Conservation (phyloP, 2,329 filamentous ascomycete genomes). For the Tothia fuscella region DNA sequence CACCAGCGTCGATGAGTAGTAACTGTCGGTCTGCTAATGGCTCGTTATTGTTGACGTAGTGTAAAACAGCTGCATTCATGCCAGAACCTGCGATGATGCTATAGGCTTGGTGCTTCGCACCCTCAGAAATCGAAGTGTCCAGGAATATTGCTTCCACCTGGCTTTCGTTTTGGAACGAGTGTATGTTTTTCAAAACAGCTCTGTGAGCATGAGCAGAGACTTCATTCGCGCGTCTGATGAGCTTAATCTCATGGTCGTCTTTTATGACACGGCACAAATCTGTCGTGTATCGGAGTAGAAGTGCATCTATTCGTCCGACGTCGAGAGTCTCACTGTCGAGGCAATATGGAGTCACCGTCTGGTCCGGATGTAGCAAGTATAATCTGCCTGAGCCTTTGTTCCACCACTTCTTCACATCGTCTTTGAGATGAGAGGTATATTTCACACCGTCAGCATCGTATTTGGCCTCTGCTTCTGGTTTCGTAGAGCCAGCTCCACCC, state of each 20-base stretch:
- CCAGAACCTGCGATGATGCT: constrained; percentile 80
- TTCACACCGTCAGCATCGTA: constrained; percentile 61
- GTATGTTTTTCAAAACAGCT: constrained; percentile 52
- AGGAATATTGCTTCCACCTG: constrained; percentile 73
- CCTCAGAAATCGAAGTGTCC: constrained; percentile 56
- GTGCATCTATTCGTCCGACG: constrained; percentile 1
- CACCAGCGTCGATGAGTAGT: constrained; percentile 76
- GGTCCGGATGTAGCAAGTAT: constrained; percentile 25
- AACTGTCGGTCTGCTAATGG: constrained; percentile 57
- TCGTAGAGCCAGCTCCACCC: constrained; percentile 49
- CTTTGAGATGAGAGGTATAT: constrained; percentile 31
- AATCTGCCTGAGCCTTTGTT: constrained; percentile 17
- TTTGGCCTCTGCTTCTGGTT: constrained; percentile 41
- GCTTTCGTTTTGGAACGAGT: constrained; percentile 57
- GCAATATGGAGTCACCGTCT: constrained; percentile 6
- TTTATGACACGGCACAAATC: constrained; percentile 73
- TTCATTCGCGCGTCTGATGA: constrained; percentile 69
- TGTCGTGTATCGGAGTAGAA: constrained; percentile 54
- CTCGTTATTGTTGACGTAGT: constrained; percentile 74
- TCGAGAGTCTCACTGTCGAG: too few species aligned
- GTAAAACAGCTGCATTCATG: constrained; percentile 69
- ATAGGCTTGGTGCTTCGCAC: constrained; percentile 72
- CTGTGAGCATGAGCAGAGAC: constrained; percentile 70
- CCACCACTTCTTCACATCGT: constrained; percentile 22
- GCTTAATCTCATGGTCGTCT: constrained; percentile 66